Evolutionary conservation across 1,284 basidiomycete genomes (phyloP), one percentile per base, ranked within the genome.

Genomic region (Waitea zeae): DNA sequence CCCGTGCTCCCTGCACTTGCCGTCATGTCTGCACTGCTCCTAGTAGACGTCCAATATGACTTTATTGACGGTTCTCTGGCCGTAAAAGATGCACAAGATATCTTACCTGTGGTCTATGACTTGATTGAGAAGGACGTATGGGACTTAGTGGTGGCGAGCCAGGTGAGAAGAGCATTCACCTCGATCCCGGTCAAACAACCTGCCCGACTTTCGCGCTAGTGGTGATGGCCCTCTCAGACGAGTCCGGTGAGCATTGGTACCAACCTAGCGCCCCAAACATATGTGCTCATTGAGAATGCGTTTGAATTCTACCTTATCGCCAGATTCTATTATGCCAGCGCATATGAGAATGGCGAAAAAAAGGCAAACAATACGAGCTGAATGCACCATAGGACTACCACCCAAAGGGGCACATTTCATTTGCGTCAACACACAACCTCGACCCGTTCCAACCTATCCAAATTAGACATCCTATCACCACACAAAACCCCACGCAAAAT

Each of bases 331-430:
- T n/a, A n/a, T n/a, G n/a, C n/a, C n/a, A n/a, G n/a, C n/a, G n/a
- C n/a, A n/a, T n/a, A n/a, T n/a, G n/a, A n/a, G n/a, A n/a, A n/a
- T n/a, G n/a, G n/a, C n/a, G n/a, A n/a, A n/a, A n/a, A n/a, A n/a
- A n/a, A n/a, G n/a, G n/a, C n/a, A n/a, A n/a, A n/a, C n/a, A n/a
- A n/a, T n/a, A n/a, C n/a, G n/a, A n/a, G n/a, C n/a, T n/a, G n/a
- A n/a, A n/a, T n/a, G n/a, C n/a, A n/a, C n/a, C n/a, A 27, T 27
- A 43, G 42, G 42, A 43, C 24, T 41, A 38, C 20, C 42, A 43
- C 24, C 42, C 42, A 5, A 22, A 20, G 15, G 36, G 38, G 4
- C 42, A 43, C 20, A 33, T 43, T 12, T 43, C 42, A 12, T 43
- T 43, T 17, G 34, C 34, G 36, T 43, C 26, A 36, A 36, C 34